These are phyloP conservation scores for Abrus precatorius DNA, from an alignment of 306 rosid species.

Conservation along the genomic window DNA sequence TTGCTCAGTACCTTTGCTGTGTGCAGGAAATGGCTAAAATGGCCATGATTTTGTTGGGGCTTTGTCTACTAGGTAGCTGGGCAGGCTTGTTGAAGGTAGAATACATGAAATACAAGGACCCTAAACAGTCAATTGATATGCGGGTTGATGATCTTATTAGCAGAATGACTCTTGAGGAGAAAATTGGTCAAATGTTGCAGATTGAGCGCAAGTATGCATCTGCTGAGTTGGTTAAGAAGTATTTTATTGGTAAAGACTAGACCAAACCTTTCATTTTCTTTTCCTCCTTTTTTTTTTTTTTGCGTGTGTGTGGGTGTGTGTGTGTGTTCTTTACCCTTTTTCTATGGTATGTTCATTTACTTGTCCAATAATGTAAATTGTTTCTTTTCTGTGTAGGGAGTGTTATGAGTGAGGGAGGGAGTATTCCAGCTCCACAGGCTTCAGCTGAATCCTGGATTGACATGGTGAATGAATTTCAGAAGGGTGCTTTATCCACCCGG, in stretches of 20 bases:
- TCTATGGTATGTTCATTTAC: conserved; percentile 17
- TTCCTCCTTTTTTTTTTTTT: not conserved
- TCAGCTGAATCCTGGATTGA: conserved; percentile 61
- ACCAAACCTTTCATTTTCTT: not conserved
- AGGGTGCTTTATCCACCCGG: conserved; percentile 56
- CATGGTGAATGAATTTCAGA: conserved; percentile 64
- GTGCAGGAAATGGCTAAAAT: conserved; percentile 44
- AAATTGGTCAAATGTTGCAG: conserved; percentile 65
- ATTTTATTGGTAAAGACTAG: conserved; percentile 46
- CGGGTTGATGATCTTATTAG: conserved; percentile 53
- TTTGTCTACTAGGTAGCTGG: conserved; percentile 40
- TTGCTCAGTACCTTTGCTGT: conserved; percentile 1
- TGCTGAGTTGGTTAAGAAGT: conserved; percentile 42
- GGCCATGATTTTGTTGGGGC: conserved; percentile 35
- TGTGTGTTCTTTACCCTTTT: not conserved
- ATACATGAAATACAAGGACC: conserved; percentile 50
- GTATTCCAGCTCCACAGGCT: conserved; percentile 57
- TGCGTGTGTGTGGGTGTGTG: no score
- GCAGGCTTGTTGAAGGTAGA: conserved; percentile 44
- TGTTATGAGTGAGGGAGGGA: conserved; percentile 67
- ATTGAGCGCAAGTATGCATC: conserved; percentile 54
- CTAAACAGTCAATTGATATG: conserved; percentile 37
- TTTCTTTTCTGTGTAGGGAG: conserved; percentile 52
- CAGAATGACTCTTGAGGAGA: conserved; percentile 55
- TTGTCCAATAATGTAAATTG: conserved; percentile 1